Evolutionary conservation across 169 alveolate species (phyloP), one percentile per base, ranked within the genome.

Genomic region (Plasmodium yoelii): DNA sequence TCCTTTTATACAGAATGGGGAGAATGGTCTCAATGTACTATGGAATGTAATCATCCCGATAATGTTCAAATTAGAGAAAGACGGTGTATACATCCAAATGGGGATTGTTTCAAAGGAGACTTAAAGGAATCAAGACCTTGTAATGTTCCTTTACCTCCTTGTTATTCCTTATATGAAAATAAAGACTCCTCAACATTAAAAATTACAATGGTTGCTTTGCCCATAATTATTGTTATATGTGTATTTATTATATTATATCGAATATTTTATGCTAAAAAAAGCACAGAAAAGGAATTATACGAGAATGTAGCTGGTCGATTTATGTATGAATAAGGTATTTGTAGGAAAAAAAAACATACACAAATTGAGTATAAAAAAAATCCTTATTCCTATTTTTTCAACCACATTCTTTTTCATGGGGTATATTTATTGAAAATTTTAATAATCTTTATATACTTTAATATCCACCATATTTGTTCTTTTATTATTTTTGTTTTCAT

Each of bases 221-320:
- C 90, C 18, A 53, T 80, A 19, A 28, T 55, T 39, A 61, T 80
- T 1, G 15, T 80, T 71, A 80, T 80, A 15, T 49, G 73, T 19
- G 46, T 80, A 67, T 51, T 80, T 46, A 24, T 19, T 4, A 67
- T 80, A 22, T 60, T 80, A 55, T 80, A 80, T 67, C 84, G 68
- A 49, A 67, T 80, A 15, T 80, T 80, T 65, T 80, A 80, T 55
- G 56, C 53, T 19, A 53, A 24, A 56, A 80, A 80, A 65, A 82
- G 90, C 9, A 82, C 90, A 9, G 90, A 80, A 70, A 80, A 80
- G 64, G 90, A 80, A 39, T 67, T 80, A 60, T 80, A 65, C 46
- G 90, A 80, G 44, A 80, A 80, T 53, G 90, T 80, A n/a, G 90
- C 82, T 6, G 90, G 90, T 1, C 53, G 90, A n/a, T 80, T 42